Conservation (phyloP, 805 yeast species). For the Kazachstania psychrophila region DNA sequence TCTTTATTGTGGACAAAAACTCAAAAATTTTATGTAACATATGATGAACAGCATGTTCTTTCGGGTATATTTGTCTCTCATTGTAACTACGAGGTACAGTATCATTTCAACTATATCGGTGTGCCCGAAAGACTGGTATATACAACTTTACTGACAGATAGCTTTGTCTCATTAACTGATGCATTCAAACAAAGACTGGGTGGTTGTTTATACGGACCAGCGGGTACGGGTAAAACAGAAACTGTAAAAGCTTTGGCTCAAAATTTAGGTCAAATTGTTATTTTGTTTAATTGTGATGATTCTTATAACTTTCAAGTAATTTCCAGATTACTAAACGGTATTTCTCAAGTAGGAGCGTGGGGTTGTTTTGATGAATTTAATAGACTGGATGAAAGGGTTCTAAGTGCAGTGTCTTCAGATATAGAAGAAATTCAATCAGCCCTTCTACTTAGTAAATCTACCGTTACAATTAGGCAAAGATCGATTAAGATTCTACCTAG, state of each 20-base stretch:
- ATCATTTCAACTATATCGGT: slow-evolving; percentile 82
- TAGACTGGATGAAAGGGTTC: slow-evolving; percentile 55
- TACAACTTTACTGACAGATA: slow-evolving; percentile 60
- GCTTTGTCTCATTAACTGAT: slow-evolving; percentile 61
- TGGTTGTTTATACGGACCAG: slow-evolving; percentile 92
- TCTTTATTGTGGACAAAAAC: slow-evolving; percentile 41
- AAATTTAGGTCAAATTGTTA: slow-evolving; percentile 67
- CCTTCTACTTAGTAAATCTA: slow-evolving; percentile 19
- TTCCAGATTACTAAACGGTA: slow-evolving; percentile 66
- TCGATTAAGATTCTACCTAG: slow-evolving; percentile 33
- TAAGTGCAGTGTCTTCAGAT: slow-evolving; percentile 80
- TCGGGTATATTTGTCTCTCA: slow-evolving; percentile 40
- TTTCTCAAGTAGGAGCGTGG: slow-evolving; percentile 83
- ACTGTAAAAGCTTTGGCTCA: slow-evolving; percentile 77
- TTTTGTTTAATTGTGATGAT: slow-evolving; percentile 89
- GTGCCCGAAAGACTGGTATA: slow-evolving; percentile 61
- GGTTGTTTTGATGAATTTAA: slow-evolving; percentile 96
- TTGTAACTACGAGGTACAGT: slow-evolving; percentile 41
- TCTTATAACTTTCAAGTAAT: slow-evolving; percentile 73
- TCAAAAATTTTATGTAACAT: slow-evolving; percentile 40
- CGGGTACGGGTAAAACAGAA: slow-evolving; percentile 96
- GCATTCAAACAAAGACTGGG: slow-evolving; percentile 69
- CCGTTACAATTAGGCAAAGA: slow-evolving; percentile 38
- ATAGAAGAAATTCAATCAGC: slow-evolving; percentile 62
- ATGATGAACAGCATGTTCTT: slow-evolving; percentile 21